Evolutionary conservation across 2,329 filamentous ascomycete genomes (phyloP).

Genomic region (Trichoderma sp.): DNA sequence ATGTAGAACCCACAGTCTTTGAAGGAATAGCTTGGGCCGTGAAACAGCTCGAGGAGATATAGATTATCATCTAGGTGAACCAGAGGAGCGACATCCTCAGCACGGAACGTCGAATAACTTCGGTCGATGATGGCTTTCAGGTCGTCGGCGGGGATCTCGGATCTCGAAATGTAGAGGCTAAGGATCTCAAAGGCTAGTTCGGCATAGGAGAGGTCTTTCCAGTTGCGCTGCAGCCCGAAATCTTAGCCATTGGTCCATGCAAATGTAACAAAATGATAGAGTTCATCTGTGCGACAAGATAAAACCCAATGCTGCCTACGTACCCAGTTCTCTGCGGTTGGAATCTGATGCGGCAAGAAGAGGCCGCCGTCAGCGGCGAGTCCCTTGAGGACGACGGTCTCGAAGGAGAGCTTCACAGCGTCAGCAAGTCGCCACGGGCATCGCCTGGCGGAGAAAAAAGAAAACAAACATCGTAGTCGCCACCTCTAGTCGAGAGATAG

Average conservation of each 20-base stretch:
- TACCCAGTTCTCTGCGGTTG: slow-evolving; percentile 34
- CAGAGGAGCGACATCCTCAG: slow-evolving; percentile 65
- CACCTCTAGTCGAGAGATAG: slow-evolving; percentile 29
- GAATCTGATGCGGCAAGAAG: slow-evolving; percentile 83
- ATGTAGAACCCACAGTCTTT: slow-evolving; percentile 57
- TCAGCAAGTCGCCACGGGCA: not conserved
- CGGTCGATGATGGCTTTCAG: slow-evolving; percentile 78
- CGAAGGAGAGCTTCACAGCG: slow-evolving; percentile 71
- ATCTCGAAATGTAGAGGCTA: slow-evolving; percentile 78
- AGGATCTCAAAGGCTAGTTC: slow-evolving; percentile 83
- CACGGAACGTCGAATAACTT: slow-evolving; percentile 86
- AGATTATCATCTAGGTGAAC: slow-evolving; percentile 71
- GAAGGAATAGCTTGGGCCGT: slow-evolving; percentile 93
- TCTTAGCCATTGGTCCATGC: slow-evolving; percentile 12
- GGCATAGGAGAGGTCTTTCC: slow-evolving; percentile 75
- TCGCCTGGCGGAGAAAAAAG: not conserved
- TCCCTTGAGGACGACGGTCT: slow-evolving; percentile 86
- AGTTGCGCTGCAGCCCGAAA: slow-evolving; percentile 43
- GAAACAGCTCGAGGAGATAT: slow-evolving; percentile 89
- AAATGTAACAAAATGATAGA: not conserved
- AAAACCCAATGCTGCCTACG: not conserved
- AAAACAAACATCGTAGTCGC: slow-evolving; percentile 28
- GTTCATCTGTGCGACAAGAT: not conserved
- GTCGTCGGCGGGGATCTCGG: slow-evolving; percentile 77
- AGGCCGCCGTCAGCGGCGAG: slow-evolving; percentile 83